Conservation (phyloP, 1,139 yeast genomes). For the Pichia terricola region DNA sequence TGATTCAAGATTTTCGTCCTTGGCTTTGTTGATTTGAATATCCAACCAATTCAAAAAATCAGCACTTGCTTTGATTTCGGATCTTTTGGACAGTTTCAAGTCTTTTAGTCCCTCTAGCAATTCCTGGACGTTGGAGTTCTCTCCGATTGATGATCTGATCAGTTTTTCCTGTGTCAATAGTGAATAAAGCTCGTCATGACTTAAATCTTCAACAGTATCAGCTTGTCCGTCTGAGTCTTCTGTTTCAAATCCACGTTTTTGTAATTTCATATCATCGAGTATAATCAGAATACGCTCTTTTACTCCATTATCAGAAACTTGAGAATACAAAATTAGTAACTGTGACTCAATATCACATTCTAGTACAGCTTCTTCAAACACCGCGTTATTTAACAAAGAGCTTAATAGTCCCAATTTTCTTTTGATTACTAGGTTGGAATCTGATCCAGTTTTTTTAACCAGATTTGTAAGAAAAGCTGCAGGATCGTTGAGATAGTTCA, state of each 20-base stretch:
- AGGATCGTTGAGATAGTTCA: conserved; percentile 11
- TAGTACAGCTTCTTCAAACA: conserved; percentile 11
- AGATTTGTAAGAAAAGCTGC: conserved; percentile 13
- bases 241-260: conserved; percentile 1
- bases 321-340: conserved; percentile 14
- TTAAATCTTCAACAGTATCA: conserved; percentile 5
- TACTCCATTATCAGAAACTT: conserved; percentile 20
- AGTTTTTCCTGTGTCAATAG: neutral
- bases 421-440: conserved; percentile 9
- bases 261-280: conserved; percentile 29
- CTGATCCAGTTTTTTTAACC: conserved; percentile 2
- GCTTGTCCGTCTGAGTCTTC: conserved; percentile 8
- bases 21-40: conserved; percentile 35
- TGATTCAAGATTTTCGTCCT: conserved; percentile 7
- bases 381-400: conserved; percentile 15
- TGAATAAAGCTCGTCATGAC: neutral
- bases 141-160: neutral
- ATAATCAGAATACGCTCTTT: conserved; percentile 32
- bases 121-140: neutral
- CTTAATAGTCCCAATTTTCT: conserved; percentile 22
- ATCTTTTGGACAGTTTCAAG: conserved; percentile 10
- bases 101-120: conserved; percentile 11
- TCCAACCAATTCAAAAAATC: conserved; percentile 56
- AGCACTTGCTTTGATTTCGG: conserved; percentile 20
- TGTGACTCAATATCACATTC: conserved; percentile 7